Conservation (phyloP, 805 yeast genomes). For the Wickerhamomyces bisporus region DNA sequence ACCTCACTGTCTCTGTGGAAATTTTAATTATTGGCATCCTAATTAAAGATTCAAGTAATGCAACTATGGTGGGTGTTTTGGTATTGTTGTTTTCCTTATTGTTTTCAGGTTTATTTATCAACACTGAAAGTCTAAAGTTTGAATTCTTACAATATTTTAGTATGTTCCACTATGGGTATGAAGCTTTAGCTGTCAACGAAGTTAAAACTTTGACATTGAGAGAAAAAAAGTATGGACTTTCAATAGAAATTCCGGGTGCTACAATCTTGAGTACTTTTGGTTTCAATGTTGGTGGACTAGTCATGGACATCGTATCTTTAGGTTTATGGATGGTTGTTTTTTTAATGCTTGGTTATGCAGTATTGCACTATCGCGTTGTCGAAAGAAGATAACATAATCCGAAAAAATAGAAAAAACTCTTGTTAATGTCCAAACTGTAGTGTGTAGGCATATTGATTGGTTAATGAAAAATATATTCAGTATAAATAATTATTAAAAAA, state of each 20-base stretch:
- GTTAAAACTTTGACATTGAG: constrained; percentile 78
- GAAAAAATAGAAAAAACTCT: too few relatives aligned
- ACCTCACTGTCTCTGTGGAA: constrained; percentile 79
- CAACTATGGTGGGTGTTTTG: constrained; percentile 82
- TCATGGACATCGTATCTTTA: constrained; percentile 60
- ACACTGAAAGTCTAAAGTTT: constrained; percentile 61
- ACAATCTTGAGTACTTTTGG: constrained; percentile 95
- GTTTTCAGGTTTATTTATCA: constrained; percentile 91
- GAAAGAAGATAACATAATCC: constrained; percentile 61
- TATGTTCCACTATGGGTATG: constrained; percentile 93
- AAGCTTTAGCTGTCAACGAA: constrained; percentile 87
- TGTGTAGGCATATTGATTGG: too few relatives aligned
- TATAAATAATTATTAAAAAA: too few relatives aligned
- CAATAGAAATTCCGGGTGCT: constrained; percentile 97
- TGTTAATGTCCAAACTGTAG: too few relatives aligned
- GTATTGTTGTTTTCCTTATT: constrained; percentile 77
- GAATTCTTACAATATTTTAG: constrained; percentile 79
- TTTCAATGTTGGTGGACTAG: constrained; percentile 73
- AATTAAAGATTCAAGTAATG: constrained; percentile 85
- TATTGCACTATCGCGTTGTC: constrained; percentile 65
- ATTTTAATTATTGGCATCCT: constrained; percentile 84
- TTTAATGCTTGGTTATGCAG: constrained; percentile 64
- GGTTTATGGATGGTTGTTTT: constrained; percentile 53
- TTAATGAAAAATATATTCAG: too few relatives aligned
- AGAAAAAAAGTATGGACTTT: constrained; percentile 87